Percentiles rank a stretch among this genome's conserved stretches.
Conservation (phyloP, 2,329 filamentous ascomycete species). For the Diplodia scrobiculata region DNA sequence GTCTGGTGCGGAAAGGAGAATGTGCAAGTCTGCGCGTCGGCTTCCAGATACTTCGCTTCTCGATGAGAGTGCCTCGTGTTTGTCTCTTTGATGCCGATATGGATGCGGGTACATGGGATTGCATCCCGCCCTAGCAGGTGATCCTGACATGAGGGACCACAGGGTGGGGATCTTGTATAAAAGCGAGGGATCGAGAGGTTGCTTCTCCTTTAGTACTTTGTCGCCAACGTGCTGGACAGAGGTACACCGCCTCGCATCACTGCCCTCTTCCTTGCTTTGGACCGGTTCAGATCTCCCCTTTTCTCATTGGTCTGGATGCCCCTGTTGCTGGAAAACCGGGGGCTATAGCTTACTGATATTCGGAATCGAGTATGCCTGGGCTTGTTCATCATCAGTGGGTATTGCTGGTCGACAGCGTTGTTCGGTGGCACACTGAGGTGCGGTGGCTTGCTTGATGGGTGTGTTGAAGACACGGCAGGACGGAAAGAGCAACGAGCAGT, state of each 20-base stretch:
- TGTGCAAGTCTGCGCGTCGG: neutral
- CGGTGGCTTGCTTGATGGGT: neutral
- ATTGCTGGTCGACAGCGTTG: neutral
- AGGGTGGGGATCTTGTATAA: neutral
- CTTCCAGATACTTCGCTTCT: neutral
- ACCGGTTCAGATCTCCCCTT: neutral
- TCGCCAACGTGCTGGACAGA: neutral
- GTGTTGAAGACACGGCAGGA: neutral
- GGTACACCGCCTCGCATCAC: neutral
- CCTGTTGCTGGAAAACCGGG: neutral
- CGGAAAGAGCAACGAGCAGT: no score
- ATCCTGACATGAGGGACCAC: neutral
- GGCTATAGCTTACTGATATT: neutral
- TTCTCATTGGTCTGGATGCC: neutral
- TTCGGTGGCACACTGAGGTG: neutral
- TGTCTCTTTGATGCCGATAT: neutral
- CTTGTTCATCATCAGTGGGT: neutral
- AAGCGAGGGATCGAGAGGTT: neutral
- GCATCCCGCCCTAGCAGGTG: neutral
- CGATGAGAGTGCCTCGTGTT: neutral
- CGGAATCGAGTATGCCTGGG: neutral
- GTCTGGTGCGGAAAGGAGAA: neutral
- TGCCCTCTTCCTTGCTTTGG: neutral
- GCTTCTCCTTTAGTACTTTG: neutral
- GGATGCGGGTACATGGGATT: neutral